Conservation (phyloP, 768 basidiomycete species). For the Clathrus columnatus region DNA sequence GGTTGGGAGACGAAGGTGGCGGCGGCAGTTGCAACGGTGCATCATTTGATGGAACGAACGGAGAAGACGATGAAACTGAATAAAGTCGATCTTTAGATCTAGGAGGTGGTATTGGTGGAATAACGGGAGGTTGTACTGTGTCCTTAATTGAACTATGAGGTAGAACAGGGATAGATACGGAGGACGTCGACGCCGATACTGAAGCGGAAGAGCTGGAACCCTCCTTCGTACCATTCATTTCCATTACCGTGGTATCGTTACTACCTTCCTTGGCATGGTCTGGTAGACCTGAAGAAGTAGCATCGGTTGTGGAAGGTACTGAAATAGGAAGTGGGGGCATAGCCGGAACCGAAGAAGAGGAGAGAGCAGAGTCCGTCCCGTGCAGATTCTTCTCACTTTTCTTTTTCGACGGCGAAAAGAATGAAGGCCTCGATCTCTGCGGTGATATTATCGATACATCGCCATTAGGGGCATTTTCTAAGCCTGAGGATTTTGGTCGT, state of each 20-base stretch:
- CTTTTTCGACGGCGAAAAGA: background rate
- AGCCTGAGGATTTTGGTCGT: background rate
- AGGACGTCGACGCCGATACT: background rate
- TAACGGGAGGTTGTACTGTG: constrained; percentile 8
- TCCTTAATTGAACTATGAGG: constrained; percentile 17
- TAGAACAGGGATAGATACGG: constrained; percentile 11
- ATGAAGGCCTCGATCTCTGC: background rate
- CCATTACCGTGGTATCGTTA: background rate
- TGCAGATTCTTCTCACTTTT: background rate
- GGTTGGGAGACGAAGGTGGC: background rate
- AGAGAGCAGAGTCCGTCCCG: no score
- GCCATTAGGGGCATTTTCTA: background rate
- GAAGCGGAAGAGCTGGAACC: background rate
- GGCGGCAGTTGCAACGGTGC: background rate
- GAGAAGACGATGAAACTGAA: background rate
- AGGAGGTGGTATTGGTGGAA: constrained; percentile 3
- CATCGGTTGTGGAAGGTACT: background rate
- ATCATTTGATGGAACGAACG: background rate
- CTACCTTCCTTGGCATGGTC: background rate
- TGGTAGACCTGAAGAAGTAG: background rate
- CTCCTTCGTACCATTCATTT: background rate
- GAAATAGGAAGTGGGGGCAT: background rate
- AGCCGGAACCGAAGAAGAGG: background rate
- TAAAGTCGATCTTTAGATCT: background rate
- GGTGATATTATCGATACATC: background rate